Evolutionary conservation across 2,329 filamentous ascomycete species (phyloP).

Genomic region (Ophiostoma ips): DNA sequence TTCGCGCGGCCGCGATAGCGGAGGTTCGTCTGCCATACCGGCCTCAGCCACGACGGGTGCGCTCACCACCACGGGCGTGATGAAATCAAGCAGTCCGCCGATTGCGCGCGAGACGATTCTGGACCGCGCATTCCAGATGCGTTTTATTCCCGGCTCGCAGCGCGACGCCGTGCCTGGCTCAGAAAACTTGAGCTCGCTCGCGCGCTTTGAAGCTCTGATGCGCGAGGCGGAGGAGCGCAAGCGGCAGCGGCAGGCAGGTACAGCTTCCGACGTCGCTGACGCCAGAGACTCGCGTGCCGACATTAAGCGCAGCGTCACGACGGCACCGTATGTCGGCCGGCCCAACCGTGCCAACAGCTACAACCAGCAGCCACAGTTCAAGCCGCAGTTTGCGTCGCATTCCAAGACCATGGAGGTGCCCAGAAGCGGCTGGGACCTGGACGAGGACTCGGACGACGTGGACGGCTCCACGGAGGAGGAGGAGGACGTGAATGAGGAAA

Average conservation of each 20-base stretch:
- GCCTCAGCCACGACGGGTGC: constrained; percentile 22
- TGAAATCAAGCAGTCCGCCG: constrained; percentile 36
- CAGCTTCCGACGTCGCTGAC: constrained; percentile 12
- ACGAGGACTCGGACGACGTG: constrained; percentile 27
- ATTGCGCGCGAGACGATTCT: constrained; percentile 49
- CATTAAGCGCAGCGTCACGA: constrained; percentile 14
- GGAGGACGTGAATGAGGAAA: constrained; percentile 14
- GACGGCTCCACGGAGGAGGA: neutral
- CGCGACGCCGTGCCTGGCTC: constrained; percentile 35
- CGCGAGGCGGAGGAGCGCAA: constrained; percentile 39
- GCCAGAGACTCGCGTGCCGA: neutral
- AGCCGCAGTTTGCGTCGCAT: neutral
- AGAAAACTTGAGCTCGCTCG: constrained; percentile 50
- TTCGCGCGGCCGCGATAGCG: constrained; percentile 37
- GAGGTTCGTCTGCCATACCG: constrained; percentile 32
- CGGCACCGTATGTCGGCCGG: neutral
- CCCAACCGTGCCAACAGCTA: constrained; percentile 13
- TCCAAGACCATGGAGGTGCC: constrained; percentile 17
- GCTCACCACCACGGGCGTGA: neutral
- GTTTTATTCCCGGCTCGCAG: constrained; percentile 47
- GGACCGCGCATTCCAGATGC: constrained; percentile 51
- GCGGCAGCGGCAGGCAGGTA: constrained; percentile 25
- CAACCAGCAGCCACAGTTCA: neutral
- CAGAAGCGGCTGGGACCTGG: constrained; percentile 38
- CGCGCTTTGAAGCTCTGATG: constrained; percentile 53